Evolutionary conservation across 208 protist species (phyloP).

Genomic region (Leishmania arabica): DNA sequence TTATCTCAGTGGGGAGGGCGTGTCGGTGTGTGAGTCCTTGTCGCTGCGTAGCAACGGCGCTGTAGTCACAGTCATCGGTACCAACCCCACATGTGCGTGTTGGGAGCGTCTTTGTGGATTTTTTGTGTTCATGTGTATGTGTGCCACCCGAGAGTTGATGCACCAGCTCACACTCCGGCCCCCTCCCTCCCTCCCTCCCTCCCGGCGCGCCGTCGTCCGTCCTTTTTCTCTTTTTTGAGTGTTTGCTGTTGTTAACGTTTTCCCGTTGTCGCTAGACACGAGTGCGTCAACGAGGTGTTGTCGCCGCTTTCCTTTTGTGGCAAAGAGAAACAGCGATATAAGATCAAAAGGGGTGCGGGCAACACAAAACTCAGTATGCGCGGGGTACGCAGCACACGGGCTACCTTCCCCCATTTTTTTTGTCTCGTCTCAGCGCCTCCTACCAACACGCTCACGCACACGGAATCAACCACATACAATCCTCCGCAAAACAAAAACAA

Average conservation of each 20-base stretch:
- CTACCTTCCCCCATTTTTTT: background rate
- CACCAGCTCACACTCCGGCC: background rate
- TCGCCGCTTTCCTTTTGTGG: background rate
- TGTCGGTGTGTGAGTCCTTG: background rate
- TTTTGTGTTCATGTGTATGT: background rate
- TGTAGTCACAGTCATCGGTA: background rate
- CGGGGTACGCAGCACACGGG: background rate
- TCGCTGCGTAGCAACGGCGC: background rate
- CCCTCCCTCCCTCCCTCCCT: background rate
- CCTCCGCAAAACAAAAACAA: too few relatives aligned
- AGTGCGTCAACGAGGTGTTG: background rate
- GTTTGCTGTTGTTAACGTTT: background rate
- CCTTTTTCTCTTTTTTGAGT: background rate
- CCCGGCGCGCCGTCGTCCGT: background rate
- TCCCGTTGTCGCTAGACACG: background rate
- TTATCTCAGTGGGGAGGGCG: background rate
- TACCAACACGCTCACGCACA: background rate
- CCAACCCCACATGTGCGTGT: background rate
- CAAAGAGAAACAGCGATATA: too few relatives aligned
- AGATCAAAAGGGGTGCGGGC: background rate
- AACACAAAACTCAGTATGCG: background rate
- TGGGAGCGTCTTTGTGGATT: background rate
- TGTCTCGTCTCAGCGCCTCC: background rate
- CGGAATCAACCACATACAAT: background rate
- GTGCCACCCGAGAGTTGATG: background rate